A percentile compares a stretch with the other conserved stretches of the same genome.
Evolutionary conservation across 1,284 basidiomycete species (phyloP).

Genomic region (Apiotrichum mycotoxinovorans): DNA sequence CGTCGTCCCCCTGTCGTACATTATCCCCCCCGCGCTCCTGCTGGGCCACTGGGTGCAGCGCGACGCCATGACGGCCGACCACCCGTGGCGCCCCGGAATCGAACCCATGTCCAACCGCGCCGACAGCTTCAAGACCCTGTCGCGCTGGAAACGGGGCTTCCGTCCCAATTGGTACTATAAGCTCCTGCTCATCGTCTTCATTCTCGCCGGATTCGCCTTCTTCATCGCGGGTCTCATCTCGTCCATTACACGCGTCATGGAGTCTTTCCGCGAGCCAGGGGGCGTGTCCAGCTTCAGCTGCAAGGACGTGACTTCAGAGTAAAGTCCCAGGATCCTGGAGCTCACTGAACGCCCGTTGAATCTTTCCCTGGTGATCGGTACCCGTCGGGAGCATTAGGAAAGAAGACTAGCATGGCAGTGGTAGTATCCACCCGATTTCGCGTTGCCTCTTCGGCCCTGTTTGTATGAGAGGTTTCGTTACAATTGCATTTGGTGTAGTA

Average conservation of each 20-base stretch:
- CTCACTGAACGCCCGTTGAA: too few species aligned
- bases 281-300: too few species aligned
- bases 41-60: conserved; percentile 9
- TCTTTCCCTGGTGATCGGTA: too few species aligned
- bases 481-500: too few species aligned
- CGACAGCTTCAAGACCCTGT: background rate
- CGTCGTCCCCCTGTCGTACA: conserved; percentile 2
- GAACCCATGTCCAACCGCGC: background rate
- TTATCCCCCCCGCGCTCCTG: conserved; percentile 5
- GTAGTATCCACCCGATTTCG: too few species aligned
- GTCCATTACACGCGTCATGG: background rate
- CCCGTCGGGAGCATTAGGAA: too few species aligned
- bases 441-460: too few species aligned
- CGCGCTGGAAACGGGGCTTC: conserved; percentile 5
- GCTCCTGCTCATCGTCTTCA: background rate
- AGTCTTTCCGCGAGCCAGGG: too few species aligned
- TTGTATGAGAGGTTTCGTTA: too few species aligned
- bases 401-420: too few species aligned
- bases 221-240: background rate
- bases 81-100: conserved; percentile 2
- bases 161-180: conserved; percentile 2
- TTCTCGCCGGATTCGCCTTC: background rate
- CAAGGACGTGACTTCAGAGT: too few species aligned
- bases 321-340: too few species aligned
- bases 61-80: conserved; percentile 2